Conservation (phyloP, 129 eudicot genomes). For the Logfia minima region DNA sequence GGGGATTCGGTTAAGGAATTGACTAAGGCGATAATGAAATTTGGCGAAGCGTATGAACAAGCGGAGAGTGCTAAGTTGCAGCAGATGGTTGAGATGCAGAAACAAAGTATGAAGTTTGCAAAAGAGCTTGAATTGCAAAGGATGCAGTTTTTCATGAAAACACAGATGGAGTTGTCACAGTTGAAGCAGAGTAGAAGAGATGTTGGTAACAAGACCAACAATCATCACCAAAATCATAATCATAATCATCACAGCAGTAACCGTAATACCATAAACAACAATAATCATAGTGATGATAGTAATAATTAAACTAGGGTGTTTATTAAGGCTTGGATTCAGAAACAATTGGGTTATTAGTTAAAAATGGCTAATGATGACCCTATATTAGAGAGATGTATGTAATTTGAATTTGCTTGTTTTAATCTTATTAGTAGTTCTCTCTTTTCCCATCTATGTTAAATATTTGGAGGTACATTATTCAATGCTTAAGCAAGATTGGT, state of each 20-base stretch:
- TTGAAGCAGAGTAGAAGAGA: slow-evolving; percentile 43
- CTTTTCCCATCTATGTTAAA: slow-evolving; percentile 16
- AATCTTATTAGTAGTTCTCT: slow-evolving; percentile 23
- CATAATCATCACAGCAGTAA: slow-evolving; percentile 47
- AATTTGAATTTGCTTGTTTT: slow-evolving; percentile 31
- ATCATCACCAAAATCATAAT: slow-evolving; percentile 32
- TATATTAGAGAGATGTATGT: slow-evolving; percentile 38
- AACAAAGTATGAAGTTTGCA: slow-evolving; percentile 75
- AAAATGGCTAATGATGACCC: slow-evolving; percentile 23
- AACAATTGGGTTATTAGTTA: slow-evolving; percentile 30
- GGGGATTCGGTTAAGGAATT: slow-evolving; percentile 68
- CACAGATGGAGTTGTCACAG: slow-evolving; percentile 77
- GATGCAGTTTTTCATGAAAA: slow-evolving; percentile 79
- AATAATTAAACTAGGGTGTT: slow-evolving; percentile 43
- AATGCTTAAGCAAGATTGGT: slow-evolving; percentile 16
- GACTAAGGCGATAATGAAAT: slow-evolving; percentile 62
- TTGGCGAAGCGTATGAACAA: slow-evolving; percentile 69
- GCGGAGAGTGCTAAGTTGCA: slow-evolving; percentile 68
- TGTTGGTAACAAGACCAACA: slow-evolving; percentile 36
- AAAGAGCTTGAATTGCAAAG: slow-evolving; percentile 72
- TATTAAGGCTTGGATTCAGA: slow-evolving; percentile 28
- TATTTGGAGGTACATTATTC: slow-evolving; percentile 23
- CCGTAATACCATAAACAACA: slow-evolving; percentile 30
- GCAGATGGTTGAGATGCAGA: slow-evolving; percentile 82
- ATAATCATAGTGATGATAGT: slow-evolving; percentile 46